These are phyloP conservation scores for Neodidymelliopsis sp. DNA, from an alignment of 2,329 filamentous ascomycete species.

Conservation along the genomic window DNA sequence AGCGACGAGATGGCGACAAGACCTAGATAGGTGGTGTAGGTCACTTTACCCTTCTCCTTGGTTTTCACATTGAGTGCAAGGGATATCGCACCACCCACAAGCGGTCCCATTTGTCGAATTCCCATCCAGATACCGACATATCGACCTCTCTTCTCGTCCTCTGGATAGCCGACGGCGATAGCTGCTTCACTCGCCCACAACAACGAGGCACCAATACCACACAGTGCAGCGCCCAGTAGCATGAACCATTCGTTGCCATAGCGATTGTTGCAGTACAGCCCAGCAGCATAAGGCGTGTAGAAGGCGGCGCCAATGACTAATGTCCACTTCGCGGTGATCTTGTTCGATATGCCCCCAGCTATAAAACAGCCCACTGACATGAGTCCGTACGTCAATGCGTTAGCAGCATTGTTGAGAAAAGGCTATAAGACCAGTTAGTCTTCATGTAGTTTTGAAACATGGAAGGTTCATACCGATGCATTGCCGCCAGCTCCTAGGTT, in stretches of 20 bases:
- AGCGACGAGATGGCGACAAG: conserved; percentile 2
- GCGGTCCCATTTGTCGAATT: conserved; percentile 3
- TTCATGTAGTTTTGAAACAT: not conserved
- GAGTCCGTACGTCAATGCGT: conserved; percentile 5
- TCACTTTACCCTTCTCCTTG: conserved; percentile 8
- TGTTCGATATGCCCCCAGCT: conserved; percentile 6
- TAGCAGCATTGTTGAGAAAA: conserved; percentile 3
- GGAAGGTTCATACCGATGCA: not conserved
- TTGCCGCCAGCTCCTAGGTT: conserved; percentile 7
- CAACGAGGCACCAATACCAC: conserved; percentile 4
- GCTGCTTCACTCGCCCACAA: conserved; percentile 7
- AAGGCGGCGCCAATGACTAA: conserved; percentile 3
- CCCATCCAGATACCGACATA: conserved; percentile 10
- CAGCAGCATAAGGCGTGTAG: conserved; percentile 7
- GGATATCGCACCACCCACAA: conserved; percentile 4
- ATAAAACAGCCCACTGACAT: conserved; percentile 9
- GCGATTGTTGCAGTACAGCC: conserved; percentile 6
- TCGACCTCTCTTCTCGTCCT: conserved; percentile 2
- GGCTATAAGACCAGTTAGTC: not conserved
- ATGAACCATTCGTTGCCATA: conserved; percentile 10
- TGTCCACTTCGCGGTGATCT: conserved; percentile 7
- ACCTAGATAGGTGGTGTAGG: conserved; percentile 4
- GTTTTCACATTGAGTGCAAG: conserved; percentile 4
- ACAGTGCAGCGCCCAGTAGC: conserved; percentile 3
- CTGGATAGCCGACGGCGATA: conserved; percentile 4